Base-by-base conservation (phyloP, 2,329 filamentous ascomycete species). In the Aureobasidium sp. region DNA sequence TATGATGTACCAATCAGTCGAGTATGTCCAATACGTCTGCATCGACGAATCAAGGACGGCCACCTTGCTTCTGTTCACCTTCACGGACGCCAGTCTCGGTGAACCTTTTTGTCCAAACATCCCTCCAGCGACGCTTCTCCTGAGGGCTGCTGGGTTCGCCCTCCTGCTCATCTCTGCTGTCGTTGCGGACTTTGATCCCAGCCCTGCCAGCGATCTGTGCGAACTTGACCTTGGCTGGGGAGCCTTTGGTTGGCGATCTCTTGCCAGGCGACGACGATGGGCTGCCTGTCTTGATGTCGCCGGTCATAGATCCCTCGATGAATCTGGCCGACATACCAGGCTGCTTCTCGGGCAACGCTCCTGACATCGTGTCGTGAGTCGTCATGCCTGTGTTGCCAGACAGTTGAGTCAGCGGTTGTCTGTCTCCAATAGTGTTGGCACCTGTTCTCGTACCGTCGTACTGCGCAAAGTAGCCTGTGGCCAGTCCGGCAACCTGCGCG, bases 161-260 rank as follows among this genome's bases (percentile, higher is more conserved):
- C 55, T 65, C 63, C 45, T 57, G 58, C 25, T 61, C 61, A 21
- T 64, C 59, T 23, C 60, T 63, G 54, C 62, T 63, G 50, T 66
- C 64, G n/a, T 63, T 63, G 35, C 65, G 61, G 21, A 69, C 67
- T 60, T 68, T 70, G 66, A 71, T 72, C 33, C 74, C 74, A 60
- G 77, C 74, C 63, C 74, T 77, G 68, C 74, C 76, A 31, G 75
- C 76, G 35, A 79, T 73, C 43, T 74, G 71, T 67, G 77, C 76
- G 50, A 78, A 74, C 68, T 74, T 76, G 51, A 71, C 74, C 64
- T 78, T 77, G 55, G 77, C 72, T 19, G 76, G 77, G 8, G 76
- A 78, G 31, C 63, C 66, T 57, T 65, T 64, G 42, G 62, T 61
- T 1, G 60, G 49, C 23, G 63, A 62, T 49, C 63, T 65, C 59